Evolutionary conservation across 1,284 basidiomycete genomes (phyloP), one percentile per base, ranked within the genome.

Genomic region (Stygiomarasmius scandens): DNA sequence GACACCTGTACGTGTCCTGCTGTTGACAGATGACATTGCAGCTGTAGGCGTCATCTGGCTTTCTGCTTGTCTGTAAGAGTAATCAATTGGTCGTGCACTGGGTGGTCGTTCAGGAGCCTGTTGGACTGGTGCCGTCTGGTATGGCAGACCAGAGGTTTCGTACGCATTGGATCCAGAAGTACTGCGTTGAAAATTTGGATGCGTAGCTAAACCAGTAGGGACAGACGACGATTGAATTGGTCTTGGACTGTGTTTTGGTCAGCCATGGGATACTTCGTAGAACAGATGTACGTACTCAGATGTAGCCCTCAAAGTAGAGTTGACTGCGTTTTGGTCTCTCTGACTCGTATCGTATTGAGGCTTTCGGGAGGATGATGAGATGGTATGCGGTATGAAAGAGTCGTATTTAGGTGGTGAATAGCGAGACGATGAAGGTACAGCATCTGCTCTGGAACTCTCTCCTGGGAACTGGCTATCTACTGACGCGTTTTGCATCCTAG

Each of bases 11-110:
- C 29, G 38, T 41, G 16, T n/a, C n/a, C 38, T 6, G 16, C 38
- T 16, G 16, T 41, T 41, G 16, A 41, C n/a, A n/a, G 38, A 41
- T 16, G 14, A 34, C 14, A 14, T 8, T 41, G 38, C 8, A 41
- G 38, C 32, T 8, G 38, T 41, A 16, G 11, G 16, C 5, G 16
- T n/a, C 6, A 16, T 12, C 38, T 8, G 38, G 38, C 16, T 41
- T 4, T 41, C 38, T 41, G 14, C 38, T 41, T 8, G 38, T 19
- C 16, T 41, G 16, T 41, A 41, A 4, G 38, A 19, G 12, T 32
- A 32, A 41, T 41, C 38, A 10, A 22, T 47, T 14, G 55, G 49
- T 47, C 55, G 49, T n/a, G 55, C 36, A 46, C 55, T 56, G 12
- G 44, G 44, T 19, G 55, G 55, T 12, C 55, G 22, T 34, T 41